Evolutionary conservation across 768 basidiomycete genomes (phyloP).

Genomic region (Termitomyces sp.): DNA sequence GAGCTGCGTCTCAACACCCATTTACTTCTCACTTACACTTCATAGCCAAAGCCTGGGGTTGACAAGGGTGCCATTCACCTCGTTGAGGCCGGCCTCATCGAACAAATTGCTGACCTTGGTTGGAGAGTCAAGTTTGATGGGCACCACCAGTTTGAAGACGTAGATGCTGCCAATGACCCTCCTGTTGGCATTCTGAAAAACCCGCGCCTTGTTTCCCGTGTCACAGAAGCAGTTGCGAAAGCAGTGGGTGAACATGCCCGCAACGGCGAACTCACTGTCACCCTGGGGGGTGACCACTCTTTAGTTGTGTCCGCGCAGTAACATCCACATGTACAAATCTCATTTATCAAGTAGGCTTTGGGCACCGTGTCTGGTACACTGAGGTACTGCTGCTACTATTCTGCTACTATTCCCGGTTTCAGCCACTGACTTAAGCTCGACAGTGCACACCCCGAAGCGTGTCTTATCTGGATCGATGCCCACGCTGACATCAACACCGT

Average conservation of each 20-base stretch:
- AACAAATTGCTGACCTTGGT: slow-evolving; percentile 72
- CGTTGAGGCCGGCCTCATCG: slow-evolving; percentile 78
- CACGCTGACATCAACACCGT: slow-evolving; percentile 96
- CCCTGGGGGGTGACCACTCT: slow-evolving; percentile 95
- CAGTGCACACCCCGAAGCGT: slow-evolving; percentile 72
- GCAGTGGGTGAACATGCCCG: slow-evolving; percentile 71
- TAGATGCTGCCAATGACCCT: slow-evolving; percentile 59
- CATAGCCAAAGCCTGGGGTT: slow-evolving; percentile 71
- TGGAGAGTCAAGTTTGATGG: slow-evolving; percentile 91
- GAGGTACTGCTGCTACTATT: slow-evolving; percentile 37
- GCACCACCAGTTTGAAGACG: slow-evolving; percentile 83
- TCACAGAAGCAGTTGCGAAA: slow-evolving; percentile 73
- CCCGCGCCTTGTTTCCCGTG: slow-evolving; percentile 80
- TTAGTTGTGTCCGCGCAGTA: slow-evolving; percentile 45
- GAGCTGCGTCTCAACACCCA: slow-evolving; percentile 12
- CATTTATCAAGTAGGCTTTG: slow-evolving; percentile 51
- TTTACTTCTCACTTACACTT: slow-evolving; percentile 7
- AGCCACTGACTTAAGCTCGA: not conserved
- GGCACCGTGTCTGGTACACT: slow-evolving; percentile 92
- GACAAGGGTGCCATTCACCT: slow-evolving; percentile 87
- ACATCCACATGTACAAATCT: slow-evolving; percentile 3
- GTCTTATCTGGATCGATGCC: slow-evolving; percentile 95
- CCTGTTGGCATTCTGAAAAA: slow-evolving; percentile 90
- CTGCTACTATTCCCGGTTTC: not conserved
- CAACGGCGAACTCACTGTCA: slow-evolving; percentile 81